Conservation (phyloP, 1,284 basidiomycete species). For the Quambalaria eucalypti region DNA sequence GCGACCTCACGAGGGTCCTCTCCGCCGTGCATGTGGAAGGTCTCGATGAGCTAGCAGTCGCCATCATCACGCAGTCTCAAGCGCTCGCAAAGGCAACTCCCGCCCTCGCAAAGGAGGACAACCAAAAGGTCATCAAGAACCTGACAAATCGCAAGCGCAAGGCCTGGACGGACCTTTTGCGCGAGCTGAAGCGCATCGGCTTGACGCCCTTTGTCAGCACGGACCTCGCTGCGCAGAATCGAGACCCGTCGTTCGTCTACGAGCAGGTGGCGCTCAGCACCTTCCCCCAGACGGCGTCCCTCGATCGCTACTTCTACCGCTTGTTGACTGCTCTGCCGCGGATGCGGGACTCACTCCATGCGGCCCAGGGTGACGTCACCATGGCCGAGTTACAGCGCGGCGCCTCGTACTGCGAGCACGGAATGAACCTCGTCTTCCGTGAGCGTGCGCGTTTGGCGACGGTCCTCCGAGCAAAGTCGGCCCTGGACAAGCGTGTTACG, state of each 20-base stretch:
- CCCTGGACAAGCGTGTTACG: neutral
- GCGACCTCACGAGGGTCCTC: conserved; percentile 18
- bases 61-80: conserved; percentile 64
- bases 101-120: conserved; percentile 29
- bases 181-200: conserved; percentile 74
- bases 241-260: conserved; percentile 62
- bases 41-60: conserved; percentile 62
- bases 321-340: conserved; percentile 62
- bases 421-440: conserved; percentile 36
- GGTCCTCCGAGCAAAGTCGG: neutral
- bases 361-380: conserved; percentile 71
- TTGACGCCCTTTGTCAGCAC: conserved; percentile 52
- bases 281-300: conserved; percentile 17
- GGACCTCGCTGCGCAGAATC: conserved; percentile 60
- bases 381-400: conserved; percentile 77
- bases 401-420: conserved; percentile 68
- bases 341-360: conserved; percentile 59
- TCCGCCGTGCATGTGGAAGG: conserved; percentile 8
- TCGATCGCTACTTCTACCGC: conserved; percentile 65
- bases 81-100: conserved; percentile 51
- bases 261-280: conserved; percentile 46
- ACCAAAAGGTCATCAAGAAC: conserved; percentile 66
- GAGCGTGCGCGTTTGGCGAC: conserved; percentile 14
- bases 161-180: conserved; percentile 82
- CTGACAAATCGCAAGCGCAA: conserved; percentile 72